phyloP scores from a whole-genome alignment of 208 protist genomes.

The Zelonia costaricensis region DNA sequence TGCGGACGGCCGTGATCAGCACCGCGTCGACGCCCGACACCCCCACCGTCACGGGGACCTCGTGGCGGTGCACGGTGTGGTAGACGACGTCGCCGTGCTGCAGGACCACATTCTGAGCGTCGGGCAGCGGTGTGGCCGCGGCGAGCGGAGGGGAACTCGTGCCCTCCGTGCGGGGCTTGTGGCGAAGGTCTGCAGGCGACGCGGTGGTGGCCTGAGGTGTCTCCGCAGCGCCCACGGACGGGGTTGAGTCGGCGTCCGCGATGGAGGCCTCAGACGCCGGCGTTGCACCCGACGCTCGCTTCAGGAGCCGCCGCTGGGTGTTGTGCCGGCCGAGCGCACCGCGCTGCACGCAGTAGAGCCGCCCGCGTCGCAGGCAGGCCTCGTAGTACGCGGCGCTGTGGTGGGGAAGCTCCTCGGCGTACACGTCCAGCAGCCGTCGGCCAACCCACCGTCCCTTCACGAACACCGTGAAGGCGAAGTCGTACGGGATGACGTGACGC shows the following conservation, averaged over 20 bases:
- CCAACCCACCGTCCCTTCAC: constrained; percentile 95
- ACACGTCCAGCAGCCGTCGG: constrained; percentile 80
- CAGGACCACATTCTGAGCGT: constrained; percentile 27
- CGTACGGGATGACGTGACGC: constrained; percentile 89
- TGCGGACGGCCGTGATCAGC: constrained; percentile 52
- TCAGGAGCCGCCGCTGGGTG: constrained; percentile 42
- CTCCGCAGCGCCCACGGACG: not conserved
- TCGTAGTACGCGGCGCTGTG: constrained; percentile 86
- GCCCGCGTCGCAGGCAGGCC: constrained; percentile 69
- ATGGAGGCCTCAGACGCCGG: not conserved
- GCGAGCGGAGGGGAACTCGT: not conserved
- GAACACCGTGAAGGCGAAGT: constrained; percentile 88
- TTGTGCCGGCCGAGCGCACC: constrained; percentile 25
- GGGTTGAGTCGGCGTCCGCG: not conserved
- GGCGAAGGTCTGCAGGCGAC: not conserved
- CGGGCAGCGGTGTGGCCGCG: no score
- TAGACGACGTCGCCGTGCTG: constrained; percentile 81
- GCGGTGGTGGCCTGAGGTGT: not conserved
- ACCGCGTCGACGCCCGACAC: constrained; percentile 52
- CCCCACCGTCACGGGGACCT: constrained; percentile 88
- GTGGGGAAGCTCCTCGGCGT: constrained; percentile 85
- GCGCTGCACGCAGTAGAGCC: constrained; percentile 50
- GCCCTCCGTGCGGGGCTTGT: no score
- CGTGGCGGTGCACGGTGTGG: constrained; percentile 94
- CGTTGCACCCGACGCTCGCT: constrained; percentile 25